A percentile compares a stretch with the other conserved stretches of the same genome.
Conservation (phyloP, 1,139 yeast genomes). For the Taphrina communis region DNA sequence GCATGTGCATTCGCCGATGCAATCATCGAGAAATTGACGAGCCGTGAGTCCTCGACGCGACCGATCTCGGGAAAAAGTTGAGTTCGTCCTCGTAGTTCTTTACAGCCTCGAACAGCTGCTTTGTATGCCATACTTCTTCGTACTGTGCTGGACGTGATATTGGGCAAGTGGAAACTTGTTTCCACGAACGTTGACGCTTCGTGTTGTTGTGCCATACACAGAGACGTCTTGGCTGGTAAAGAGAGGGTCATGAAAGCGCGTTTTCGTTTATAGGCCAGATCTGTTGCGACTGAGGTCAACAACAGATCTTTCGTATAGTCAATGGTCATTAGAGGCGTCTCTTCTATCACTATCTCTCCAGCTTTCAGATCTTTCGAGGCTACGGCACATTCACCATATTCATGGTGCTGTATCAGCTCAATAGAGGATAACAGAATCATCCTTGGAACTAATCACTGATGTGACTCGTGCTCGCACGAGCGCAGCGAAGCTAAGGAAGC, state of each 20-base stretch:
- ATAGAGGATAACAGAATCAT: slow-evolving; percentile 3
- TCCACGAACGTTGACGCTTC: not conserved
- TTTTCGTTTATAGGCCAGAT: slow-evolving; percentile 21
- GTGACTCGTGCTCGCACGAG: no score
- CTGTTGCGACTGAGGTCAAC: not conserved
- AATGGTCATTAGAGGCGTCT: slow-evolving; percentile 20
- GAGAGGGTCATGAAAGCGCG: slow-evolving; percentile 35
- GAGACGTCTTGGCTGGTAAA: slow-evolving; percentile 22
- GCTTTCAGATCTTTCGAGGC: slow-evolving; percentile 21
- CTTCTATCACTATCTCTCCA: slow-evolving; percentile 31
- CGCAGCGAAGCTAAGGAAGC: no score
- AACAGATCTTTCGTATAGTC: slow-evolving; percentile 17
- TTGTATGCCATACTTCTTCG: slow-evolving; percentile 21
- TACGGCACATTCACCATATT: slow-evolving; percentile 35
- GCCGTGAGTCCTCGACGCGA: slow-evolving; percentile 5
- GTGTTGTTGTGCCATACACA: not conserved
- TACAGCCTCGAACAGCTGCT: slow-evolving; percentile 17
- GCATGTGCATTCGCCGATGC: slow-evolving; percentile 32
- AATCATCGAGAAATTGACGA: slow-evolving; percentile 21
- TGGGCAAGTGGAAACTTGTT: slow-evolving; percentile 14
- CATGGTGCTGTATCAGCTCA: slow-evolving; percentile 14
- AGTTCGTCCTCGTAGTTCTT: slow-evolving; percentile 12
- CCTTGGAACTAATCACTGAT: not conserved
- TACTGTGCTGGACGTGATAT: not conserved
- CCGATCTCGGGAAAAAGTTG: slow-evolving; percentile 14